A percentile compares a stretch with the other conserved stretches of the same genome.
Conservation (phyloP, 768 basidiomycete species). For the Psilocybe subaeruginosa region DNA sequence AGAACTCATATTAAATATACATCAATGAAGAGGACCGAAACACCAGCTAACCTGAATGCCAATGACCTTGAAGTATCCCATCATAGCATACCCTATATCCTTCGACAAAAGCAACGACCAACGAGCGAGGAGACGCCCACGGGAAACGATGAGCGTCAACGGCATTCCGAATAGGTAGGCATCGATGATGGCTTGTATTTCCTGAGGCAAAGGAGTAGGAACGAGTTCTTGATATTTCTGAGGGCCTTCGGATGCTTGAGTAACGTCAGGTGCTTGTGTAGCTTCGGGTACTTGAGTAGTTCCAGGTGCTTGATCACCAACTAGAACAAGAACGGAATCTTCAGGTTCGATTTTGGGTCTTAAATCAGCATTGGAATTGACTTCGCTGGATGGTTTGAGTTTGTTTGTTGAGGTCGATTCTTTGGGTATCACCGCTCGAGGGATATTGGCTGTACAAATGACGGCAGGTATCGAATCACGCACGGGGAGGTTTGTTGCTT, state of each 20-base stretch:
- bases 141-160: conserved; percentile 42
- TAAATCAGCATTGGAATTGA: not conserved
- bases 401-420: not conserved
- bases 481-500: too few relatives aligned
- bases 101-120: conserved; percentile 34
- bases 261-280: not conserved
- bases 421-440: not conserved
- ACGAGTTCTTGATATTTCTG: conserved; percentile 8
- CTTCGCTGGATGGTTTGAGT: not conserved
- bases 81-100: conserved; percentile 43
- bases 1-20: not conserved
- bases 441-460: too few relatives aligned
- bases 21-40: not conserved
- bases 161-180: conserved; percentile 41
- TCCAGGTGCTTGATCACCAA: not conserved
- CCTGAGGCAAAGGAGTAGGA: conserved; percentile 40
- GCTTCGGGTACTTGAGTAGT: not conserved
- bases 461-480: too few relatives aligned
- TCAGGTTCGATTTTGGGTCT: not conserved
- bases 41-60: conserved; percentile 36
- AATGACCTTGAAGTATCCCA: conserved; percentile 51
- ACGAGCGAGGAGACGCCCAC: conserved; percentile 22
- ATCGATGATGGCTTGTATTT: conserved; percentile 44
- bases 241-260: not conserved
- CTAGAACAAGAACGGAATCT: not conserved